These are phyloP conservation scores for Trichoderma lentiforme DNA, from an alignment of 2,329 filamentous ascomycete species.

Conservation along the genomic window DNA sequence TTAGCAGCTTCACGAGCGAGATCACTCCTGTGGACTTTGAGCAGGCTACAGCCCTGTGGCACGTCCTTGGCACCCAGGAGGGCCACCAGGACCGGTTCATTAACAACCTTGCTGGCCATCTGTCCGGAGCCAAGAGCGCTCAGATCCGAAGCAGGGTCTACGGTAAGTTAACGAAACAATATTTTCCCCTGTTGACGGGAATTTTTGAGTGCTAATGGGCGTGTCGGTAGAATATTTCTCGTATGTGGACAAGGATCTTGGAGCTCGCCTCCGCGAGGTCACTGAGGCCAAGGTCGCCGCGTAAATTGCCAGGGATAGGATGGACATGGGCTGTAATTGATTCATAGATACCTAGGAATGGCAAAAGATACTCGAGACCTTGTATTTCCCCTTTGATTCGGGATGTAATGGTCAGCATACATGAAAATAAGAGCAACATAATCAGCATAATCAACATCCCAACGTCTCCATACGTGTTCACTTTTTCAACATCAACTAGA, in stretches of 20 bases:
- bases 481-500: background rate
- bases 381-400: background rate
- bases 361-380: background rate
- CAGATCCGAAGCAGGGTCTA: slow-evolving; percentile 8
- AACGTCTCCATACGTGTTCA: background rate
- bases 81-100: slow-evolving; percentile 6
- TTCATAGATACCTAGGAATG: background rate
- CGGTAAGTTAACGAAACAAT: background rate
- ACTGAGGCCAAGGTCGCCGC: slow-evolving; percentile 9
- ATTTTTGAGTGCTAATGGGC: background rate
- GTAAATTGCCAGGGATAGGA: background rate
- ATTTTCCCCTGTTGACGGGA: background rate
- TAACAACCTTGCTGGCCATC: background rate
- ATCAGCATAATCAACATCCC: background rate
- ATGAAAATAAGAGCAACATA: background rate
- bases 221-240: slow-evolving; percentile 1
- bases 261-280: background rate
- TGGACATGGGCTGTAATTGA: background rate
- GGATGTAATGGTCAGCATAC: background rate
- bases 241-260: slow-evolving; percentile 6
- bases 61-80: background rate
- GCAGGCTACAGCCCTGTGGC: slow-evolving; percentile 9
- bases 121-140: background rate
- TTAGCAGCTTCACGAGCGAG: slow-evolving; percentile 47
- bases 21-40: slow-evolving; percentile 9